A percentile compares a stretch with the other conserved stretches of the same genome.
Conservation (phyloP, 306 rosid species). For the Rosa multiflora region DNA sequence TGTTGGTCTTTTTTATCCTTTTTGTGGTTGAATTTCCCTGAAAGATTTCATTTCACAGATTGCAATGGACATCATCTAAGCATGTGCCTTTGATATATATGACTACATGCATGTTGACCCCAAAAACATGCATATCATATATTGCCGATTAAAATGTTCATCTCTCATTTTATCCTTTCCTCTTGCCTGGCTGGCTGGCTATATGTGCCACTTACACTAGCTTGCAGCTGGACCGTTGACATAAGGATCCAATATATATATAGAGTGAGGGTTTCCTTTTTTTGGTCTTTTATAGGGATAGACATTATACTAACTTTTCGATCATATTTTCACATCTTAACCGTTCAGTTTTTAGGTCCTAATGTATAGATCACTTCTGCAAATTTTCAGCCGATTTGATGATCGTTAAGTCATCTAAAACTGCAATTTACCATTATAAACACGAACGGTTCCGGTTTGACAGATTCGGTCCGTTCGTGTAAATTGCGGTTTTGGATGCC, state of each 20-base stretch:
- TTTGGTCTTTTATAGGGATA: too few relatives aligned
- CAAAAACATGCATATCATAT: neutral
- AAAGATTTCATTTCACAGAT: neutral
- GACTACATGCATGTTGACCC: neutral
- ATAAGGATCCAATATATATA: neutral
- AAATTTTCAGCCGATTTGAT: too few relatives aligned
- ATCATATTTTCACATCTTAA: too few relatives aligned
- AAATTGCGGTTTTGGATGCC: too few relatives aligned
- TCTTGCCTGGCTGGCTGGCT: neutral
- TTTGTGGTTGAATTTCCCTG: neutral
- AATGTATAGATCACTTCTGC: too few relatives aligned
- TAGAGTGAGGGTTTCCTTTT: too few relatives aligned
- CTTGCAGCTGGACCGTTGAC: neutral
- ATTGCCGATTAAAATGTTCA: neutral
- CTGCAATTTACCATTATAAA: too few relatives aligned
- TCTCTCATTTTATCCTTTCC: neutral
- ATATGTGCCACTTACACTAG: neutral
- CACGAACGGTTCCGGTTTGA: too few relatives aligned
- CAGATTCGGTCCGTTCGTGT: too few relatives aligned
- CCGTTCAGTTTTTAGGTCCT: too few relatives aligned
- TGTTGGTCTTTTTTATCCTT: neutral
- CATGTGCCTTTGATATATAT: neutral
- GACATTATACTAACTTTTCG: too few relatives aligned
- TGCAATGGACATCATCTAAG: neutral
- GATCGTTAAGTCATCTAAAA: too few relatives aligned